Conservation (phyloP, 345 rosid species). For the Fremontodendron californicum region DNA sequence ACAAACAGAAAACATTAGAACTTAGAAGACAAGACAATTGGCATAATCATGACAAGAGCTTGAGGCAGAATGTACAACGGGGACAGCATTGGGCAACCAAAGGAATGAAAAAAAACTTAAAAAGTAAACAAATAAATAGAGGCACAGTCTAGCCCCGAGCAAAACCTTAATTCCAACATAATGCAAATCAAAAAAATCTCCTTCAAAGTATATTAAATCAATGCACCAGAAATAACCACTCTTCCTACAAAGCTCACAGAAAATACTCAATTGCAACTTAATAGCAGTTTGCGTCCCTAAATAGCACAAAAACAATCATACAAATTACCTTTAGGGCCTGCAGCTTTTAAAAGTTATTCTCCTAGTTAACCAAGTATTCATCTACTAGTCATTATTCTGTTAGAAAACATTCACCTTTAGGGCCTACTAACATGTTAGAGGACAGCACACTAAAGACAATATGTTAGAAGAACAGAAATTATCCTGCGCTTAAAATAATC, state of each 20-base stretch:
- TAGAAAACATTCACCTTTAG: not conserved
- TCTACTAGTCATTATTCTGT: not conserved
- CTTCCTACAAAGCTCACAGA: not conserved
- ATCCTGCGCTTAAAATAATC: not conserved
- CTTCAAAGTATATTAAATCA: not conserved
- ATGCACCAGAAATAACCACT: not conserved
- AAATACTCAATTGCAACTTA: not conserved
- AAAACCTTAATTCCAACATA: not conserved
- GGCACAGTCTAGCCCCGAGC: not conserved
- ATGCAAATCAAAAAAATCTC: not conserved
- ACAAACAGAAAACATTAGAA: constrained; percentile 8
- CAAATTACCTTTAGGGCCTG: not conserved
- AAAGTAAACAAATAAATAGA: not conserved
- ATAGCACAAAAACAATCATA: not conserved
- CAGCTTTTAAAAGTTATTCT: not conserved
- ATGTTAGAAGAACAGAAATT: not conserved
- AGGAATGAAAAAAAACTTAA: constrained; percentile 1
- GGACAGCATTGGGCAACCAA: constrained; percentile 6
- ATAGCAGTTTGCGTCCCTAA: not conserved
- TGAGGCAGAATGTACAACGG: not conserved
- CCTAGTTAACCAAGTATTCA: not conserved
- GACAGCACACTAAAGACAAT: not conserved
- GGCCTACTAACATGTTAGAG: not conserved
- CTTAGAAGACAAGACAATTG: constrained; percentile 1
- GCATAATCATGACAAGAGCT: not conserved